Evolutionary conservation across 345 rosid species (phyloP), one percentile per base, ranked within the genome.

Genomic region (Murraya koenigii): DNA sequence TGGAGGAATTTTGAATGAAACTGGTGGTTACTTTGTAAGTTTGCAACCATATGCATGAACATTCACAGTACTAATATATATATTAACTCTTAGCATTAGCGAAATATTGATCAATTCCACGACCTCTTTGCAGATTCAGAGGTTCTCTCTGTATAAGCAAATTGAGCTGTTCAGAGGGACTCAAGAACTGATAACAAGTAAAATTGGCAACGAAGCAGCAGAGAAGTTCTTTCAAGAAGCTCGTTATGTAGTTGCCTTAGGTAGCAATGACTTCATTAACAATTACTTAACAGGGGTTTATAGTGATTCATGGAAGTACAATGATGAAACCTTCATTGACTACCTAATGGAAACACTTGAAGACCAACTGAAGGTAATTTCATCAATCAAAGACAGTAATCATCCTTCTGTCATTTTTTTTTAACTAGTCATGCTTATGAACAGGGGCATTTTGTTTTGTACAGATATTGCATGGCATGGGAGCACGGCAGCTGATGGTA

Each of bases 221-320:
- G 77, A 86, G 1, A 82, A 90, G 63, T 96, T 96, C 89, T 92
- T 96, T 78, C 84, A 84, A 76, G 89, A 87, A 28, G 88, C 90
- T 2, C 67, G 82, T 67, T 96, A 89, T 41, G 97, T 96, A 30
- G 97, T 92, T 39, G 97, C 99, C 25, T 76, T 96, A 63, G 99
- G 99, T 32, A 96, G 98, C 85, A 96, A 96, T 78, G 99, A 96
- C 90, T 96, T 94, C 90, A 96, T 96, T 23, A 96, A 96, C 90
- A 94, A 96, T 79, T 96, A 90, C 87, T 86, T 96, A 79, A 94
- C 93, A 92, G 98, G 98, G 3, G 89, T 96, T 75, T 91, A 91
- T 73, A 83, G 89, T 26, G 99, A 94, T 54, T 96, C 98, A 0
- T 94, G 95, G 98, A 91, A 79, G 5, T 96, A 94, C 90, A 90